Evolutionary conservation across 768 basidiomycete species (phyloP), one percentile per base, ranked within the genome.

Genomic region (Lactarius psammicola): DNA sequence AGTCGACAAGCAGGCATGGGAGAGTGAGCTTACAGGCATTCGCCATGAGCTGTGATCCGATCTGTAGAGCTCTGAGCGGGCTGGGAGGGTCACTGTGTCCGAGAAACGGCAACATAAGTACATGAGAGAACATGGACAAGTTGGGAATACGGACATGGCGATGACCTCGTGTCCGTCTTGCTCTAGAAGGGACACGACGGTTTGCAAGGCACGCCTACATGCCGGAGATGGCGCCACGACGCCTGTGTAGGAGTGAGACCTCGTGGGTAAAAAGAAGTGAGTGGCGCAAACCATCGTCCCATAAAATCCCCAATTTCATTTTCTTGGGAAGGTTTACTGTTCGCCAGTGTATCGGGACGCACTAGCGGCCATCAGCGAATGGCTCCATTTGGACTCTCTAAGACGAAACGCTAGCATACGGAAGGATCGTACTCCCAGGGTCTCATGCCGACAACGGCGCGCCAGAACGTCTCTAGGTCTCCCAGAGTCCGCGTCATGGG

Each of bases 351-450:
- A 81, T 74, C 44, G 74, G 69, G 23, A 71, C 59, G 38, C 72
- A 74, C 78, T 80, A 26, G 17, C 57, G 38, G 51, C 30, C 20
- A 23, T 28, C 17, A 59, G 31, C 3, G 56, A 61, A 15, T 5
- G 26, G 7, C 33, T 31, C 26, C 53, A 20, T 20, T 44, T 7
- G n/a, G 40, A 44, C 33, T 57, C 46, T 18, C 44, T 44, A 36
- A 31, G 7, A n/a, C 31, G 46, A 38, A 31, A 51, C 20, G 44
- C 10, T 55, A 31, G 63, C 74, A 72, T 64, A 80, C 80, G 3
- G 71, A 71, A 63, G 85, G 82, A 71, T 90, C 89, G 66, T 89
- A 88, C 18, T 80, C 78, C 87, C 87, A 89, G 18, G 88, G 86
- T 62, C 82, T 81, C 74, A 84, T 84, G 54, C 76, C 76, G 26